Evolutionary conservation across 805 yeast species (phyloP), one percentile per base, ranked within the genome.

Genomic region (Huiozyma sinensis): DNA sequence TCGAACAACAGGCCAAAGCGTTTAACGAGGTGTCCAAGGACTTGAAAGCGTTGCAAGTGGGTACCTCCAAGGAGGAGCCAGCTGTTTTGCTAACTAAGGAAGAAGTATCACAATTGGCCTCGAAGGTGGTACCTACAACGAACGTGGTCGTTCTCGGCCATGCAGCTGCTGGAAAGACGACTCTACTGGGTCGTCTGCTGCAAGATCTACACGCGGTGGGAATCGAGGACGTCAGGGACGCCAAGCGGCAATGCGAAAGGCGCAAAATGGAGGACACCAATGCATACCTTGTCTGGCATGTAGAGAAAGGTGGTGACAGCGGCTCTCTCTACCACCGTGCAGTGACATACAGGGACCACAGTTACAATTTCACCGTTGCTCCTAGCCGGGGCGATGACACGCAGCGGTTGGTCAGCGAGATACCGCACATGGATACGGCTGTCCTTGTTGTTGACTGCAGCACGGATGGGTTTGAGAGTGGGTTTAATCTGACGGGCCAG

Each of bases 1-100:
- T 75, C 41, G 61, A 65, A 36, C 86, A 87, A 0, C 92, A 83
- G 59, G 64, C 66, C 4, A 49, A 54, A 7, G 74, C 75, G 0
- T 63, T 75, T 42, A 64, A 65, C 12, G 58, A 63, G 24, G 62
- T 65, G 2, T 44, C 43, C 2, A 56, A 65, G 11, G 42, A 50
- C 5, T 32, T 49, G 7, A 32, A 44, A 4, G 38, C 37, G 8
- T 28, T 49, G 31, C 28, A 35, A 1, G 27, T 45, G 2, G 36
- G 36, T 10, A 33, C 30, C 24, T 35, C 24, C 12, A 34, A 35
- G 9, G 34, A 24, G 4, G 8, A 32, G 12, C 12, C 34, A 17
- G 31, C 31, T 31, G 11, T 31, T 29, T 13, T n/a, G n/a, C 6
- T 33, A 28, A 13, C 13, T 6, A 31, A 31, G 33, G n/a, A 31